Evolutionary conservation across 345 rosid species (phyloP).

Genomic region (Passiflora organensis): DNA sequence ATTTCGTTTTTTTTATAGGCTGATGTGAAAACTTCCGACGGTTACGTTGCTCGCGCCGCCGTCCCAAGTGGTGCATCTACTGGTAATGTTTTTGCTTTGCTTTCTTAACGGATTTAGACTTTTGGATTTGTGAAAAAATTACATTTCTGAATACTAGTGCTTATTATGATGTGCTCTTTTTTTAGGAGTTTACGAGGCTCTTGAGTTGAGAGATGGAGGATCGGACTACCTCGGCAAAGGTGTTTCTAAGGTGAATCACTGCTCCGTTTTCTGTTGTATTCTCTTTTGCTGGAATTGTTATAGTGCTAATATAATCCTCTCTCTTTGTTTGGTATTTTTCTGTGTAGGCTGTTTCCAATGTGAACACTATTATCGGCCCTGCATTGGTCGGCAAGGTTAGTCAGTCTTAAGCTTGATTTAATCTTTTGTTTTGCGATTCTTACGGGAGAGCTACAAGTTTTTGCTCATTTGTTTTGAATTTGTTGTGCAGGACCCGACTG

Average conservation of each 20-base stretch:
- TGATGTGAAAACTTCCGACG: constrained; percentile 43
- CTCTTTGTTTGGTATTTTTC: neutral
- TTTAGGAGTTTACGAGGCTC: constrained; percentile 62
- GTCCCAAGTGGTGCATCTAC: constrained; percentile 79
- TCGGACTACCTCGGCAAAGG: constrained; percentile 69
- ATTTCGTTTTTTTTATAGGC: constrained; percentile 29
- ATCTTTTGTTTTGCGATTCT: too few relatives aligned
- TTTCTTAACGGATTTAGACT: neutral
- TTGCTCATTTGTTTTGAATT: too few relatives aligned
- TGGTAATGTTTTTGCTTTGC: constrained; percentile 22
- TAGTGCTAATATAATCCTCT: too few relatives aligned
- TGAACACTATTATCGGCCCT: too few relatives aligned
- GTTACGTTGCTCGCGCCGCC: constrained; percentile 50
- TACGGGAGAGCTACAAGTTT: too few relatives aligned
- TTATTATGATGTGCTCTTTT: constrained; percentile 2
- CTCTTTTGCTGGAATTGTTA: too few relatives aligned
- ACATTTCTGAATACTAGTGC: neutral
- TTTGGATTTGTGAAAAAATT: neutral
- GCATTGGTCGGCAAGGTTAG: too few relatives aligned
- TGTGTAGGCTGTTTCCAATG: neutral
- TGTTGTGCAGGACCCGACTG: constrained; percentile 43
- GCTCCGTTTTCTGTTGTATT: too few relatives aligned
- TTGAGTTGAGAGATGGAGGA: constrained; percentile 61
- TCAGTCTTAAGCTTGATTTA: too few relatives aligned
- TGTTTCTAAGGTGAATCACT: constrained; percentile 44